Conservation (phyloP, 768 basidiomycete genomes). For the Cyclocybe cylindracea region DNA sequence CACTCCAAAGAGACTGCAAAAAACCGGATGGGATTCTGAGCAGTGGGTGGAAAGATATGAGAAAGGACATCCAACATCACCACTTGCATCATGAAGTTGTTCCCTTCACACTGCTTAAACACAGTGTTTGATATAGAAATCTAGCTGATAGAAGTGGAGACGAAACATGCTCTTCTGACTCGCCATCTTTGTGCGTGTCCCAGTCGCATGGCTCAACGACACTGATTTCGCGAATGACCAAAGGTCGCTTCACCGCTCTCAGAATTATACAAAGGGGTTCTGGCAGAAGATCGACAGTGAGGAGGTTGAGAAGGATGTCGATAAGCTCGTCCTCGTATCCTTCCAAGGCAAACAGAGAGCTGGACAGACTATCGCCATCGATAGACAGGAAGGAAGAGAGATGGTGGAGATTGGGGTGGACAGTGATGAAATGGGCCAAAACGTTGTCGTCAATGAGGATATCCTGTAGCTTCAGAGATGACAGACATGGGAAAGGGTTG, state of each 20-base stretch:
- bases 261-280: constrained; percentile 4
- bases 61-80: too few relatives aligned
- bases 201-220: constrained; percentile 14
- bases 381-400: constrained; percentile 9
- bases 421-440: constrained; percentile 13
- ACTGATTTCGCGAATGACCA: not conserved
- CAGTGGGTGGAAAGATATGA: too few relatives aligned
- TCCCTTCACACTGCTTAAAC: too few relatives aligned
- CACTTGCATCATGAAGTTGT: too few relatives aligned
- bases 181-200: constrained; percentile 3
- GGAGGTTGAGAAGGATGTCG: constrained; percentile 7
- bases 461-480: constrained; percentile 10
- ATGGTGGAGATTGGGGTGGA: constrained; percentile 8
- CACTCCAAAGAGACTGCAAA: too few relatives aligned
- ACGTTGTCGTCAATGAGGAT: constrained; percentile 6
- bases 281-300: not conserved
- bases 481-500: constrained; percentile 6
- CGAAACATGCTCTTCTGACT: constrained; percentile 8
- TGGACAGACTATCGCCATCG: constrained; percentile 1
- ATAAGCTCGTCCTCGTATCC: not conserved
- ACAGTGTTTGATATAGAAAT: too few relatives aligned
- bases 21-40: too few relatives aligned
- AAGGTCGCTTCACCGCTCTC: constrained; percentile 7
- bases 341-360: constrained; percentile 9
- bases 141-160: too few relatives aligned